Evolutionary conservation across 192 early-diverging fungal species (phyloP).

Genomic region (Entomortierella chlamydospora): DNA sequence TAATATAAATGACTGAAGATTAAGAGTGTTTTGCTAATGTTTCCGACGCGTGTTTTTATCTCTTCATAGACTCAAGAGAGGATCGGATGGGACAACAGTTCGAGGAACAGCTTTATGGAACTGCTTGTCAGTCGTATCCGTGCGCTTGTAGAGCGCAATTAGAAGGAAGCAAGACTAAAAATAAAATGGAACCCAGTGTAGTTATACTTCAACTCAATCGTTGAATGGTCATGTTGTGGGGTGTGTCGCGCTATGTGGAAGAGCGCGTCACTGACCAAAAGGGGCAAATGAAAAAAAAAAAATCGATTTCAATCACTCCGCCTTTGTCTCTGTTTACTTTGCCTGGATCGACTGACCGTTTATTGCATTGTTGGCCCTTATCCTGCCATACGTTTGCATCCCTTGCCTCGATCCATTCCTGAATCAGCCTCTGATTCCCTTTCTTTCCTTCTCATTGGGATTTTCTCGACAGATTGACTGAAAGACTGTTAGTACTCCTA

Average conservation of each 20-base stretch:
- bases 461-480: not conserved
- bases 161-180: not conserved
- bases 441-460: not conserved
- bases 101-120: conserved; percentile 48
- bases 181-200: not conserved
- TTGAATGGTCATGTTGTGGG: too few relatives aligned
- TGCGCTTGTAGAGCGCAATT: conserved; percentile 33
- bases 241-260: too few relatives aligned
- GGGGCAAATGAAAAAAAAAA: conserved; percentile 9
- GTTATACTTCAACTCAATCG: not conserved
- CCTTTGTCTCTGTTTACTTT: not conserved
- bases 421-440: not conserved
- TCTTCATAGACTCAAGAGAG: conserved; percentile 22
- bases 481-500: not conserved
- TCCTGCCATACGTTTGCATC: too few relatives aligned
- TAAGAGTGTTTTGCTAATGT: not conserved
- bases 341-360: not conserved
- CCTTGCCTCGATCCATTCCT: not conserved
- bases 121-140: conserved; percentile 30
- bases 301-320: not conserved
- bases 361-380: not conserved
- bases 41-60: not conserved
- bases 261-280: not conserved
- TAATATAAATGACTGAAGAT: not conserved
- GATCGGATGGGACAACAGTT: conserved; percentile 28